Evolutionary conservation across 1,284 basidiomycete species (phyloP), one percentile per base, ranked within the genome.

Genomic region (Apiotrichum domesticum): DNA sequence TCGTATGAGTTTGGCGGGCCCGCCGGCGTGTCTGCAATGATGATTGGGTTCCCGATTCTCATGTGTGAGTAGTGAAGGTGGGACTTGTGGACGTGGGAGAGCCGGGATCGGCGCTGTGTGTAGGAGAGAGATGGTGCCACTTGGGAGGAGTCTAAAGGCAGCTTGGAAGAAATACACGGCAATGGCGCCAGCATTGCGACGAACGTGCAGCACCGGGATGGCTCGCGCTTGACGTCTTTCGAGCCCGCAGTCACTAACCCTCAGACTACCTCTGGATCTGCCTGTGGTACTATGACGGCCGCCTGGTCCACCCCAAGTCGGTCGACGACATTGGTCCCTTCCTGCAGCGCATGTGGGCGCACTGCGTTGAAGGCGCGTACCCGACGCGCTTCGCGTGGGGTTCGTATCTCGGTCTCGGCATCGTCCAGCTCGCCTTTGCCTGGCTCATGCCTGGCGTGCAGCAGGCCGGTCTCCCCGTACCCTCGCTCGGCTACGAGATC

Each of bases 251-350:
- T 21, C 37, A 13, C 37, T 39, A 7, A 39, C 37, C 37, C 13
- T 6, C 93, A 94, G 98, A 98, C 78, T 98, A 98, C 79, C 84
- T 98, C 65, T 98, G 92, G 90, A 91, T 93, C 65, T 99, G 96
- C 71, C 82, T 98, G 42, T 93, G 89, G 84, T 96, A 93, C 77
- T 94, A 98, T 74, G 87, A 97, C 65, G 95, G 95, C 53, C 81
- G 83, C 66, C 80, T 96, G 44, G 85, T 89, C n/a, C 78, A 83
- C 64, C 93, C 93, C 0, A 79, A 78, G 35, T 87, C 88, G 10
- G 57, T 85, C 29, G 83, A 83, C 47, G 89, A 91, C 63, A 81
- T 94, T 53, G 67, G 79, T 56, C 91, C 94, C 1, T 96, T 95
- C 80, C 74, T 96, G 35, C 70, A 77, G 55, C 81, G 83, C 49